A percentile compares a stretch with the other conserved stretches of the same genome.
Conservation (phyloP, 2,329 filamentous ascomycete species). For the Ceratocystis huliohia region DNA sequence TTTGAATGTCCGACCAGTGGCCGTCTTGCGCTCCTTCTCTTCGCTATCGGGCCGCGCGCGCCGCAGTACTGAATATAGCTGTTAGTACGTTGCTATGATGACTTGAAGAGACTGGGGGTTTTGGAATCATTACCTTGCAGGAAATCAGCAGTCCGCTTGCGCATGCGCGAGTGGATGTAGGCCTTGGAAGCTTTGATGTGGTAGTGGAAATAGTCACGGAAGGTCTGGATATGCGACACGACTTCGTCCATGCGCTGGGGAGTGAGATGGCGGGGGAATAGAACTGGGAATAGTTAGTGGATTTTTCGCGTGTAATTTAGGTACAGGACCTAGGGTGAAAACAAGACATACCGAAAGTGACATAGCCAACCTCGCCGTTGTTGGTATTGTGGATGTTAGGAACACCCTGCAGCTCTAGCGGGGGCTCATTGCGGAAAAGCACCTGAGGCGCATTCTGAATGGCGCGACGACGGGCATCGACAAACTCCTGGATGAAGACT, state of each 20-base stretch:
- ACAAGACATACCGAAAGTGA: conserved; percentile 70
- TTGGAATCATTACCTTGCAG: conserved; percentile 59
- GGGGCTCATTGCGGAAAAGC: conserved; percentile 86
- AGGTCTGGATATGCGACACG: conserved; percentile 98
- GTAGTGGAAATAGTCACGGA: conserved; percentile 99
- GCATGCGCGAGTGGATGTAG: conserved; percentile 97
- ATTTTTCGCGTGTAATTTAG: neutral
- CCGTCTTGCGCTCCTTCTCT: conserved; percentile 96
- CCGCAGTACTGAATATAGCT: conserved; percentile 58
- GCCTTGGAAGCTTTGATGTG: conserved; percentile 99
- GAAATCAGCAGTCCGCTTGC: conserved; percentile 93
- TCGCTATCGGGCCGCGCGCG: conserved; percentile 89
- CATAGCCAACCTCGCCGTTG: conserved; percentile 84
- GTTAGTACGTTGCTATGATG: conserved; percentile 24
- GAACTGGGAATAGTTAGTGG: conserved; percentile 41
- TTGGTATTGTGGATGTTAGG: conserved; percentile 66
- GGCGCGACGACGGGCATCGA: conserved; percentile 83
- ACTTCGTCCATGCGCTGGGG: conserved; percentile 82
- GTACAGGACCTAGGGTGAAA: neutral
- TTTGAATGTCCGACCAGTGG: conserved; percentile 86
- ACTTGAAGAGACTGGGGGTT: neutral
- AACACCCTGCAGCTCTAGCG: conserved; percentile 77
- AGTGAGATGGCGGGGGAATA: conserved; percentile 91
- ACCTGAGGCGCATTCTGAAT: conserved; percentile 99
- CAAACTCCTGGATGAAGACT: conserved; percentile 97